Percentiles rank a stretch among this genome's conserved stretches.
Evolutionary conservation across 805 yeast genomes (phyloP).

Genomic region (Kuraishia piskuri): DNA sequence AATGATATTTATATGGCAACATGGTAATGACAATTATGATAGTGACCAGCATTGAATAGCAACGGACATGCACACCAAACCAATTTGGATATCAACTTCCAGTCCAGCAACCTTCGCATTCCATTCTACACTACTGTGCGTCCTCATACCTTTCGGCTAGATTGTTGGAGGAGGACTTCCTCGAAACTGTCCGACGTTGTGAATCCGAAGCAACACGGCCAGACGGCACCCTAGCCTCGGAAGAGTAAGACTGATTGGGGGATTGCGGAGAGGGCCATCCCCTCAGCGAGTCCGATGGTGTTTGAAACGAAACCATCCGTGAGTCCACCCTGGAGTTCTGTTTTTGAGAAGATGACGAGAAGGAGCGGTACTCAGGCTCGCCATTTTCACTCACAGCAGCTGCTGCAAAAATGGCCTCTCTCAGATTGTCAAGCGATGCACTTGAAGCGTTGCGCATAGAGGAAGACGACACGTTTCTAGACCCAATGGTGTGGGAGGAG

Average conservation of each 20-base stretch:
- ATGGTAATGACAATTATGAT: too few relatives aligned
- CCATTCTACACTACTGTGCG: too few relatives aligned
- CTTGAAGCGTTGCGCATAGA: neutral
- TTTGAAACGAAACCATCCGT: neutral
- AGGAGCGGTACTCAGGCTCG: neutral
- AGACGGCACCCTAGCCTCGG: neutral
- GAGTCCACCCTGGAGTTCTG: neutral
- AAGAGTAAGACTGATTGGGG: neutral
- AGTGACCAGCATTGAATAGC: too few relatives aligned
- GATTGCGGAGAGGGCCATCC: neutral
- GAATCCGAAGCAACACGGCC: neutral
- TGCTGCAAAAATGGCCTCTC: neutral
- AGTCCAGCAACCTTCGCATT: too few relatives aligned
- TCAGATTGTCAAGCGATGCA: neutral
- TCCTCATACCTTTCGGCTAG: too few relatives aligned
- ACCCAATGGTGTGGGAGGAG: neutral
- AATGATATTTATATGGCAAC: neutral
- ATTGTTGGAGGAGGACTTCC: neutral
- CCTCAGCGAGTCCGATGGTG: neutral
- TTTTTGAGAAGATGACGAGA: neutral
- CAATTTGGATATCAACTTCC: too few relatives aligned
- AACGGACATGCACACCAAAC: too few relatives aligned
- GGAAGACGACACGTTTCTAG: neutral
- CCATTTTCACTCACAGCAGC: neutral
- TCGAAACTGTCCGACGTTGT: neutral